Base-by-base conservation (phyloP, 768 basidiomycete genomes). In the Tulasnella sp. region DNA sequence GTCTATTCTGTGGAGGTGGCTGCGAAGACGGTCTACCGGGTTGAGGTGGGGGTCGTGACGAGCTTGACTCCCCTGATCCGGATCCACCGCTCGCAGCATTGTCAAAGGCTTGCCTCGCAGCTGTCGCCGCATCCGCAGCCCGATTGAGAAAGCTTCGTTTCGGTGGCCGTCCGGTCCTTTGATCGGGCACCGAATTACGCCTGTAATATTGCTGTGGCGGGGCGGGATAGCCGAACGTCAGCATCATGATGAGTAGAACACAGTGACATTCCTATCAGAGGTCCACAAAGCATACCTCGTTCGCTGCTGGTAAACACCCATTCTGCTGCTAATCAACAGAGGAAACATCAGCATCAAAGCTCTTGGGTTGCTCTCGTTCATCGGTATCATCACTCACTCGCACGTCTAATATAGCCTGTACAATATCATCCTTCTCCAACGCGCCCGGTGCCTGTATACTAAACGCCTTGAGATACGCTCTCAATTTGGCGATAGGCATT, bases 131-230 rank as follows among this genome's bases (percentile, higher is more conserved):
- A 65, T 71, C 63, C 62, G 68, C 47, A 43, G 56, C 59, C 24
- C 78, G 75, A 21, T 80, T 76, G 67, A 86, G 82, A 29, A 75
- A 51, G 24, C 72, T 70, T 5, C 75, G 71, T 4, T 27, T 1
- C 30, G 34, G 32, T 1, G 72, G 67, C 19, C 70, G 68, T 8
- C 63, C 66, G 13, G 65, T 64, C 7, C 66, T 52, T 4, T 69
- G 67, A 17, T 70, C 76, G 3, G 85, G 84, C 0, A 87, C 80
- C 11, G 84, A 84, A 65, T 83, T 70, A 51, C 72, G 76, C 62
- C 84, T 75, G 70, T 85, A 87, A 65, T 74, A 83, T 45, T 72
- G 75, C 80, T 82, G 26, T 11, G n/a, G n/a, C n/a, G n/a, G n/a
- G n/a, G n/a, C n/a, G n/a, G n/a, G n/a, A n/a, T n/a, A n/a, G n/a